Evolutionary conservation across 768 basidiomycete species (phyloP), one percentile per base, ranked within the genome.

Genomic region (Lyophyllum atratum): DNA sequence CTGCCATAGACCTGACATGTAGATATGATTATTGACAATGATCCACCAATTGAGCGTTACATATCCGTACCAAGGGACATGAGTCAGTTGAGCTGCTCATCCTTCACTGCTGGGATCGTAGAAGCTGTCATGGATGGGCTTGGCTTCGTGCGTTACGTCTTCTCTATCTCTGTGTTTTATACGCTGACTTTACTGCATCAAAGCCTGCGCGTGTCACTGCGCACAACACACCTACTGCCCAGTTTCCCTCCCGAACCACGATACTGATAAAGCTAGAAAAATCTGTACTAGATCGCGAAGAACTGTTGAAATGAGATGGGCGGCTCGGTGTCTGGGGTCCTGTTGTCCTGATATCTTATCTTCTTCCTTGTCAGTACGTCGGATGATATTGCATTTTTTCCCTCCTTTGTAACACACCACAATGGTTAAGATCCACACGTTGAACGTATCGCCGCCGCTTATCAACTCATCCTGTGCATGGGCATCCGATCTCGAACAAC

Each of bases 11-110:
- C 52, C 37, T 54, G 31, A 39, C 62, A 44, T 45, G 42, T 49
- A 96, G 94, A 98, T 73, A 98, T 98, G 97, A 91, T 99, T 61
- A 90, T 96, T 58, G 91, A 98, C 79, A 98, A 99, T 70, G 92
- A 95, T 68, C 95, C 97, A 11, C 84, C 89, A 21, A 80, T 98
- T 61, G 95, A 97, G 60, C 86, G 93, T 56, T 82, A 93, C 62
- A 93, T 99, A 59, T 93, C 94, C 28, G 91, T 98, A 14, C 97
- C 97, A 21, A 86, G 85, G 64, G 97, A 99, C 68, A 87, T 99
- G 85, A 92, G 87, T 66, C 87, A 91, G 66, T 80, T 99, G 37
- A 95, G 91, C 65, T 98, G 95, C 68, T 97, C 94, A n/a, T 98
- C 97, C 2, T 91, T 96, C 68, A 93, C 94, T 0, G 97, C 97